Base-by-base conservation (phyloP, 306 rosid species). In the Trifolium repens region DNA sequence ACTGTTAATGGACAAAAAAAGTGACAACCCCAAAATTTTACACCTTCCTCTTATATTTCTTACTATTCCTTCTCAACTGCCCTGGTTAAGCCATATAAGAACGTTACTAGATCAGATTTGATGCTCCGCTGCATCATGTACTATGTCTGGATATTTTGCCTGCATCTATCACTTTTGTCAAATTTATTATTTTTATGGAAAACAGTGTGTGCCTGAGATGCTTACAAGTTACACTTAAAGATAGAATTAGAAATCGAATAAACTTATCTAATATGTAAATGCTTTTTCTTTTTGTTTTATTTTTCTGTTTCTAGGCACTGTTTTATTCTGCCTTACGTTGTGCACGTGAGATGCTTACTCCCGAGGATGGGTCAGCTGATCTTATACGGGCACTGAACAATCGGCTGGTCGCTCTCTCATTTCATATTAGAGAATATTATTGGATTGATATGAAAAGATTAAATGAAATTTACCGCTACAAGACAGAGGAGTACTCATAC, bases 391-490 rank as follows among this genome's bases (percentile, higher is more conserved):
- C 96, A 15, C 75, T 92, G 55, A 92, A 92, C 79, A 92, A 90
- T 73, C 94, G 96, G 72, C 83, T 92, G 69, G 86, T 88, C 37
- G 96, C 97, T 76, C 89, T 92, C 42, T 92, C 97, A 64, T 90
- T 92, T 70, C 97, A 90, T 60, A 90, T 92, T 68, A 79, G 94
- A 80, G 93, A 90, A 81, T 90, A 92, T 83, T 92, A 90, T 83
- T 92, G 98, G 98, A 63, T 90, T 73, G 91, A 92, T 84, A 7
- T 90, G 85, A 84, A 81, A 80, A 90, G 85, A 22, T 68, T 92
- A 76, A 92, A 92, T 43, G 98, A 92, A 81, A 90, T 92, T 67
- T 92, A 92, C 76, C 94, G 96, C 35, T 92, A 90, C 88, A 88
- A 84, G 81, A 90, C 98, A 40, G 96, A 92, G 78, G 94, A 92